Base-by-base conservation (phyloP, 495 filamentous ascomycete species). In the Penicillium nucicola region DNA sequence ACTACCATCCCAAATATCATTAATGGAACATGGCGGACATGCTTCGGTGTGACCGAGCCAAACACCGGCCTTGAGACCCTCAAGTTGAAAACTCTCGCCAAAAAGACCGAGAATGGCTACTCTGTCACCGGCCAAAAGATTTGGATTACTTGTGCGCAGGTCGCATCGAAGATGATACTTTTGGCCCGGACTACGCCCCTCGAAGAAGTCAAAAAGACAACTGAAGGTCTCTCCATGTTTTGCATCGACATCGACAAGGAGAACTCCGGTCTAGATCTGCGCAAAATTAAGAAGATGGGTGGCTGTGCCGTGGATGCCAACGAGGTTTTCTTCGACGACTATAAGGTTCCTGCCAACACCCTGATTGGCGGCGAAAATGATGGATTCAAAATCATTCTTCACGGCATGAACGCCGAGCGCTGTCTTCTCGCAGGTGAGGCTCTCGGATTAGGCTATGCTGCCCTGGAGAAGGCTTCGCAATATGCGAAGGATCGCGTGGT, bases 371-470 rank as follows among this genome's bases (percentile, higher is more conserved):
- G 78, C 18, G 87, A 90, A 58, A 82, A 80, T 35, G 72, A 87
- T 47, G 88, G 88, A 3, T 91, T 90, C 75, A 83, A 83, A 53
- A 87, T 87, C 50, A 77, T 92, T 33, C 75, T 91, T 5, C 87
- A 90, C 64, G 88, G 88, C 18, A 88, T 92, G 88, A 92, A 90
- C 53, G 86, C 87, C 5, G 88, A 92, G 65, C 80, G 88, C 23
- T 87, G 84, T 60, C 77, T 90, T 4, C 74, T 90, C 0, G 87
- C 86, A 12, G 88, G 86, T 33, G 88, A 91, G 74, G 86, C 88
- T 0, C 69, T 91, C 3, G 87, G 88, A 5, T 72, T 91, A 4
- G 88, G 88, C 1, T 90, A 90, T 56, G 85, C 79, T 0, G 87
- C 87, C 2, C 70, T 92, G 20, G 74, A 77, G 33, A 75, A 76